Percentiles rank a stretch among this genome's conserved stretches.
These are phyloP conservation scores for Rhizopogon salebrosus DNA, from an alignment of 768 basidiomycete species.

Conservation along the genomic window DNA sequence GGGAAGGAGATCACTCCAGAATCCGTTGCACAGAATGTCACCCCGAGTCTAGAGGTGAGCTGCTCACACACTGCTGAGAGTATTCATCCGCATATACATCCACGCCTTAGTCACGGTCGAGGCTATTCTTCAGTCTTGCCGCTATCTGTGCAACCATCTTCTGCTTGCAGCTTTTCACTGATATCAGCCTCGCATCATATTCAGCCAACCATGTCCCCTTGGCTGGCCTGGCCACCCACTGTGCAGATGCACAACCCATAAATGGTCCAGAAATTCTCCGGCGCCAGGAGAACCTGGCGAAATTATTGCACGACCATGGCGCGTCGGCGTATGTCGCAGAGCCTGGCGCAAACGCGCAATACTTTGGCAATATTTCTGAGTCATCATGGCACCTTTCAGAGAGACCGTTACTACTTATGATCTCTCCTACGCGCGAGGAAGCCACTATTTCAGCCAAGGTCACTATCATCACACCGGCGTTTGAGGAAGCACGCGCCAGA, in stretches of 20 bases:
- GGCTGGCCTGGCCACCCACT: constrained; percentile 35
- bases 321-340: constrained; percentile 75
- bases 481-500: constrained; percentile 70
- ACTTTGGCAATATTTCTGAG: constrained; percentile 66
- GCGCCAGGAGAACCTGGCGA: constrained; percentile 53
- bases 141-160: constrained; percentile 5
- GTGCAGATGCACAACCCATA: constrained; percentile 46
- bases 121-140: constrained; percentile 2
- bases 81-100: neutral
- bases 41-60: neutral
- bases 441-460: constrained; percentile 37
- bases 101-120: neutral
- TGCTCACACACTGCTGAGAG: neutral
- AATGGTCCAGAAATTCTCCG: constrained; percentile 36
- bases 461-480: constrained; percentile 67
- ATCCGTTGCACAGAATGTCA: neutral
- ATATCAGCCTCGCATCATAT: neutral
- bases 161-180: neutral
- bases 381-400: constrained; percentile 70
- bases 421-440: constrained; percentile 37
- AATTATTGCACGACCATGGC: constrained; percentile 40
- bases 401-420: constrained; percentile 66
- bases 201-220: constrained; percentile 8
- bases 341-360: constrained; percentile 66
- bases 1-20: neutral